Conservation (phyloP, 805 yeast species). For the Candida montana region DNA sequence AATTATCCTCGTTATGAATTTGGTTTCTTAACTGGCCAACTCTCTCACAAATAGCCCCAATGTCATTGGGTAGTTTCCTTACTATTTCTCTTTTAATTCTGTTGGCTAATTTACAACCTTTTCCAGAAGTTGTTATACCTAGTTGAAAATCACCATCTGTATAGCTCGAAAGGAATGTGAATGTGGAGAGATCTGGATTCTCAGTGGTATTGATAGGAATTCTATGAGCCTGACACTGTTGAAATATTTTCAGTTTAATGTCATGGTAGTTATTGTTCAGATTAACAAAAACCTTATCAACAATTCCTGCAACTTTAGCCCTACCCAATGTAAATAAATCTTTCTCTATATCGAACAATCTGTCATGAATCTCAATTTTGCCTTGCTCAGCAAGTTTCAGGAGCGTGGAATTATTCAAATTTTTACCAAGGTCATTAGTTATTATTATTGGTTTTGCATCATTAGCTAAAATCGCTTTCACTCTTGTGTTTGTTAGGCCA, state of each 20-base stretch:
- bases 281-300: constrained; percentile 73
- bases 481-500: constrained; percentile 41
- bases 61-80: constrained; percentile 57
- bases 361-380: constrained; percentile 26
- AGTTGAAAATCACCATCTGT: constrained; percentile 70
- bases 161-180: constrained; percentile 69
- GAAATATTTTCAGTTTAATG: constrained; percentile 38
- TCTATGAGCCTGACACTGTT: constrained; percentile 52
- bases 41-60: constrained; percentile 62
- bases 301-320: constrained; percentile 51
- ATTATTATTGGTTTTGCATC: constrained; percentile 56
- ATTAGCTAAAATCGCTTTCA: constrained; percentile 40
- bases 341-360: constrained; percentile 29
- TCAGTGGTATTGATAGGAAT: constrained; percentile 83
- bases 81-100: constrained; percentile 73
- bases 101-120: constrained; percentile 83
- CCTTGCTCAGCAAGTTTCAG: constrained; percentile 23
- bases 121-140: constrained; percentile 81
- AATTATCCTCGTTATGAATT: constrained; percentile 49
- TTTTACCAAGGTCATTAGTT: constrained; percentile 23
- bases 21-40: constrained; percentile 60
- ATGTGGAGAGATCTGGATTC: constrained; percentile 64
- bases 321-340: constrained; percentile 60
- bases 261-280: constrained; percentile 28
- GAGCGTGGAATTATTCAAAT: constrained; percentile 27